Evolutionary conservation across 2,329 filamentous ascomycete species (phyloP).

Genomic region (Botrytis deweyae): DNA sequence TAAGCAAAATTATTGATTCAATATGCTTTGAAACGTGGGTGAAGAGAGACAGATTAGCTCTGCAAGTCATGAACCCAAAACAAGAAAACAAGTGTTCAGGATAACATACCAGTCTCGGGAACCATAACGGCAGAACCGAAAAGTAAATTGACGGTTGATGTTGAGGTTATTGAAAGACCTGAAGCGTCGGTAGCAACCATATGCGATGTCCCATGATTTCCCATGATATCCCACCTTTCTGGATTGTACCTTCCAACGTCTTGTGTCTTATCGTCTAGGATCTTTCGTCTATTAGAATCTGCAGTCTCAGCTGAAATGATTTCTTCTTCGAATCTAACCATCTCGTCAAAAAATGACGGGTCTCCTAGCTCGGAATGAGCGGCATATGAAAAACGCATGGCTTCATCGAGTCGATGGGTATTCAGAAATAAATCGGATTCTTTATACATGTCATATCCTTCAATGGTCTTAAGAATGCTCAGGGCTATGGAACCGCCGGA

Average conservation of each 20-base stretch:
- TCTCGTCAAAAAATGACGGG: constrained; percentile 66
- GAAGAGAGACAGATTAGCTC: neutral
- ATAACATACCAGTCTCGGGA: constrained; percentile 68
- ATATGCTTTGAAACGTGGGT: neutral
- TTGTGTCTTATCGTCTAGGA: constrained; percentile 70
- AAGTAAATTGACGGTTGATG: constrained; percentile 83
- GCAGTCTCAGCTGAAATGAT: constrained; percentile 66
- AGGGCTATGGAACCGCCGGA: constrained; percentile 71
- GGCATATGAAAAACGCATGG: constrained; percentile 86
- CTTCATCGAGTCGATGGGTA: constrained; percentile 81
- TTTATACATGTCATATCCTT: constrained; percentile 60
- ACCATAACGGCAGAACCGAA: constrained; percentile 81
- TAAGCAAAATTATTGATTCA: neutral
- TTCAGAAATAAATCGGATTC: constrained; percentile 55
- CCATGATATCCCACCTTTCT: constrained; percentile 60
- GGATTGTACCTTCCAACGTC: constrained; percentile 75
- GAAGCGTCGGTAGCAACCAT: constrained; percentile 68
- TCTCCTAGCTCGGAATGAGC: constrained; percentile 78
- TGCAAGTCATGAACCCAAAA: neutral
- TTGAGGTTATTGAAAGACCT: constrained; percentile 77
- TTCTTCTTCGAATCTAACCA: constrained; percentile 61
- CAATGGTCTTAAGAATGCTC: constrained; percentile 73
- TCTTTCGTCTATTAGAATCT: constrained; percentile 59
- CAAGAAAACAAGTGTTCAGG: neutral
- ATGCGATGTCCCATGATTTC: constrained; percentile 73